Base-by-base conservation (phyloP, 2,329 filamentous ascomycete genomes). In the Neonectria coccinea region DNA sequence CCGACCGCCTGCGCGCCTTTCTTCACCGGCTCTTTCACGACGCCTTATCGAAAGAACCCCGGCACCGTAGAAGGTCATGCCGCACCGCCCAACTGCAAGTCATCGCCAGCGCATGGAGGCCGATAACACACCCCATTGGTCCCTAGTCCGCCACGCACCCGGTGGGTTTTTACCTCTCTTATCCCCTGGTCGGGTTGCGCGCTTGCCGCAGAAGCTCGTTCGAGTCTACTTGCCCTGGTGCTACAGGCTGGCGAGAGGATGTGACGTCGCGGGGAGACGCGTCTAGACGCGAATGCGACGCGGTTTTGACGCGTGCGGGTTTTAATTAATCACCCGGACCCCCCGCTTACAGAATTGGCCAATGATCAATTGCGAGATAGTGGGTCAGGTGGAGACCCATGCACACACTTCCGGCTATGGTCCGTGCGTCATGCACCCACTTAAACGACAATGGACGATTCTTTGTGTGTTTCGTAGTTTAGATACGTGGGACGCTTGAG, bases 351-450 rank as follows among this genome's bases (percentile, higher is more conserved):
- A 50, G 18, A 12, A 64, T 60, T 45, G 56, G 3, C 70, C 70
- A 73, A 73, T 73, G 3, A 64, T 52, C 47, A 51, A 52, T 25
- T 10, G 8, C 9, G 20, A 50, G 27, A 18, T 6, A 47, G 57
- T 61, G 67, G 29, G 66, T 56, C 60, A 18, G 20, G 58, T 62
- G 25, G 25, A 67, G 70, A n/a, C 52, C 12, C 41, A 67, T 69
- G 70, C 70, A 73, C 60, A 61, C 70, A 73, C 70, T 73, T 73
- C 70, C 70, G 70, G 45, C 22, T 5, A 7, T 73, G 70, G 62
- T 61, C 67, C 48, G 66, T 73, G 70, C 70, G 56, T 25, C 27
- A 65, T 62, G 62, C 62, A 65, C 50, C 58, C 62, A 65, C 62
- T 65, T 60, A 52, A 52, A 65, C 33, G 36, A 52, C 31, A 36